Base-by-base conservation (phyloP, 164 flowering plant genomes). In the Echeveria elegans region DNA sequence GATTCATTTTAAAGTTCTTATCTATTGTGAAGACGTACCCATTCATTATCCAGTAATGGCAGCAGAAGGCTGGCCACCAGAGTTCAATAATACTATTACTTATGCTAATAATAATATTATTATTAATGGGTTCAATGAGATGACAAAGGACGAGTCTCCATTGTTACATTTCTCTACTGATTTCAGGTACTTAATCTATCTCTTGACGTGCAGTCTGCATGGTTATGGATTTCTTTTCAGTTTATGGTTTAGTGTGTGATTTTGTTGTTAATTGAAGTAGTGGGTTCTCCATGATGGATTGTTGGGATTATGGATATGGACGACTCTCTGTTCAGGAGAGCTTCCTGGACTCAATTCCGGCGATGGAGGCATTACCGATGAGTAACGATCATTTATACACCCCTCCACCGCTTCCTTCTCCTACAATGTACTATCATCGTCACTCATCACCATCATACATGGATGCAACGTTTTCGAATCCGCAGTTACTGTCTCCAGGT, bases 31-130 rank as follows among this genome's bases (percentile, higher is more conserved):
- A 2, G 10, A 40, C 28, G 31, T 53, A 34, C 7, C 7, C n/a
- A n/a, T n/a, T 2, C 28, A 53, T 12, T 28, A 11, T 11, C 14
- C n/a, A n/a, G 31, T 15, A 53, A 53, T 53, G 60, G 60, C 31
- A 53, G 60, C 60, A 53, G 60, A 31, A 10, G 30, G 60, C 31
- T 53, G 60, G 60, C 28, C 60, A 53, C 26, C 60, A 53, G 60
- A 53, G 4, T 53, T 53, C 60, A 28, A 26, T 9, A 26, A 14
- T 11, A 40, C 18, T 43, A 43, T 40, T 8, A 40, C n/a, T n/a
- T n/a, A n/a, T n/a, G n/a, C n/a, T n/a, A n/a, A n/a, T n/a, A n/a
- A n/a, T n/a, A n/a, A n/a, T n/a, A n/a, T n/a, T n/a, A n/a, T n/a
- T 12, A 8, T 7, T 40, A 40, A 53, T 53, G 60, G 30, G 60